Percentiles rank a stretch among this genome's conserved stretches.
These are phyloP conservation scores for Biscogniauxia sp. DNA, from an alignment of 2,329 filamentous ascomycete genomes.

Conservation along the genomic window DNA sequence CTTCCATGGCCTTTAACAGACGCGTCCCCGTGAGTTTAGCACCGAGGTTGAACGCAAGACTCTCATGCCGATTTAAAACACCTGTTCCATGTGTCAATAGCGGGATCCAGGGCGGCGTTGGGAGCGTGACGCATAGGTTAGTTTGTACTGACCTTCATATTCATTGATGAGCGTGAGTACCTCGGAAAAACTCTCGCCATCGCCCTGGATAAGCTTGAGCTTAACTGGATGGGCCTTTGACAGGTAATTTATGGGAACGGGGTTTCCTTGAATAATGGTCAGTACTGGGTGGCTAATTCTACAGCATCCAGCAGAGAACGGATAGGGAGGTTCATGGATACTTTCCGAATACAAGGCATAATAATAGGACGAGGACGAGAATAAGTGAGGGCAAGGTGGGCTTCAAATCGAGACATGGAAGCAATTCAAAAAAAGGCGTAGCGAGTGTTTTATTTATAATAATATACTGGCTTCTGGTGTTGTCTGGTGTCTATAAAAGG, in stretches of 20 bases:
- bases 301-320: conserved; percentile 1
- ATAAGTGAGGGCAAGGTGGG: conserved; percentile 3
- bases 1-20: conserved; percentile 80
- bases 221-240: conserved; percentile 43
- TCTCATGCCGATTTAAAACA: conserved; percentile 81
- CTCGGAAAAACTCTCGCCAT: conserved; percentile 67
- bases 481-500: conserved; percentile 10
- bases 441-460: conserved; percentile 15
- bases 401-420: conserved; percentile 7
- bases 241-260: conserved; percentile 52
- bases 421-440: conserved; percentile 2
- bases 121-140: neutral
- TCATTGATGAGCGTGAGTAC: conserved; percentile 71
- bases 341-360: neutral
- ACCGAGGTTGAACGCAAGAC: conserved; percentile 79
- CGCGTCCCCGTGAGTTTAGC: conserved; percentile 80
- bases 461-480: conserved; percentile 4
- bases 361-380: conserved; percentile 1
- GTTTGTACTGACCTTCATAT: conserved; percentile 61
- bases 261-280: conserved; percentile 30
- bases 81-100: conserved; percentile 41
- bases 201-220: conserved; percentile 51
- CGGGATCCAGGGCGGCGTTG: neutral
- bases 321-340: conserved; percentile 6
- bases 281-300: conserved; percentile 11